Conservation (phyloP, 2,329 filamentous ascomycete genomes). For the Paecilomyces niveus region DNA sequence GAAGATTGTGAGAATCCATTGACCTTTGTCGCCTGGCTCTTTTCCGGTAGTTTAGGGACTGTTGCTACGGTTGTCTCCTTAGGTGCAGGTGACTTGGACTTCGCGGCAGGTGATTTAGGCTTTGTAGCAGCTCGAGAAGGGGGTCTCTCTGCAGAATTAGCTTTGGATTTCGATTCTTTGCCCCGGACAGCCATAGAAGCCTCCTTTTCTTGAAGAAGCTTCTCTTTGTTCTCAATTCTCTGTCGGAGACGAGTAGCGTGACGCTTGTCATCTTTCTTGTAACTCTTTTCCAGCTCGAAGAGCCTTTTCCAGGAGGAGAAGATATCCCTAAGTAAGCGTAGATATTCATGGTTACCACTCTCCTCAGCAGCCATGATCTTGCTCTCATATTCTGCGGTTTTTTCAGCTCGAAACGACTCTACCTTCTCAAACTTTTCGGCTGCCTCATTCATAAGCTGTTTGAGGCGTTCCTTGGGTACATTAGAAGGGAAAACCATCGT, state of each 20-base stretch:
- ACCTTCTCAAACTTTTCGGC: conserved; percentile 6
- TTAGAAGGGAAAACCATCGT: conserved; percentile 10
- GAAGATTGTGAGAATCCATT: not conserved
- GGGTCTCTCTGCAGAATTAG: not conserved
- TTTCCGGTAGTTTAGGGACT: not conserved
- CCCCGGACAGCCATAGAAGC: not conserved
- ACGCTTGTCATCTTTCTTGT: not conserved
- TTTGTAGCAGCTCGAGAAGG: not conserved
- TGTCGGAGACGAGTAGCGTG: not conserved
- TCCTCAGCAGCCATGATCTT: conserved; percentile 7
- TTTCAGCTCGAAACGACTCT: conserved; percentile 2
- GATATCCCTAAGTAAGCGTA: conserved; percentile 1
- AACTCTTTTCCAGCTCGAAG: not conserved
- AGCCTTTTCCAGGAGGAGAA: not conserved
- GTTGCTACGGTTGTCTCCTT: not conserved
- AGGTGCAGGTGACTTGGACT: not conserved
- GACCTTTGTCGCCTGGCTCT: not conserved
- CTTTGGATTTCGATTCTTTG: not conserved
- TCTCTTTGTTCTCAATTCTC: conserved; percentile 2
- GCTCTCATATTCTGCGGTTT: conserved; percentile 2
- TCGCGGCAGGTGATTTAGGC: not conserved
- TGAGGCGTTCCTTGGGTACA: conserved; percentile 6
- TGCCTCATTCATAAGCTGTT: conserved; percentile 7
- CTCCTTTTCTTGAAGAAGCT: conserved; percentile 8
- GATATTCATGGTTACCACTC: conserved; percentile 2